phyloP scores from a whole-genome alignment of 1,284 basidiomycete species.

The Bondarzewia mesenterica region DNA sequence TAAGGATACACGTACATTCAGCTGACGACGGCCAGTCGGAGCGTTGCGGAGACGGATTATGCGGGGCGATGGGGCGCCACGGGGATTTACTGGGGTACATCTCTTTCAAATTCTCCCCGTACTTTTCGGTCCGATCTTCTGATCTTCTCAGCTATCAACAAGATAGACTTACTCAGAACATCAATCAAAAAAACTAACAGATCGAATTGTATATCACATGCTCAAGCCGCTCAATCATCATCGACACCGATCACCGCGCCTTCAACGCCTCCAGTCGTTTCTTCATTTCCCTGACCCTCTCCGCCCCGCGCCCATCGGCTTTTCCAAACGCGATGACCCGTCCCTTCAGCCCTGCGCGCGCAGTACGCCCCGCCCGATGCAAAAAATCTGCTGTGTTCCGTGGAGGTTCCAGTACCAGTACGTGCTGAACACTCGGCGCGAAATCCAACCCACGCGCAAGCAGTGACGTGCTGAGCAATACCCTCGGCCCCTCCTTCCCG shows the following conservation, averaged over 20 bases:
- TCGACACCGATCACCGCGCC: background rate
- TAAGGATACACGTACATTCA: no score
- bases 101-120: no score
- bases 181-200: background rate
- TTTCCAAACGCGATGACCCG: slow-evolving; percentile 69
- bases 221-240: background rate
- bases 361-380: slow-evolving; percentile 81
- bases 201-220: background rate
- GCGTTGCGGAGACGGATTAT: no score
- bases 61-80: no score
- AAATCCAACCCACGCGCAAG: slow-evolving; percentile 91
- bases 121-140: no score
- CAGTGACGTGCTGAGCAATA: slow-evolving; percentile 83
- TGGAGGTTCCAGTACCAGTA: slow-evolving; percentile 81
- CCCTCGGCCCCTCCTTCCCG: slow-evolving; percentile 38
- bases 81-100: no score
- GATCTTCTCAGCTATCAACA: no score
- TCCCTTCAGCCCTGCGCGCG: slow-evolving; percentile 57
- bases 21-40: no score
- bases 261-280: slow-evolving; percentile 35
- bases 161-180: no score
- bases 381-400: slow-evolving; percentile 85
- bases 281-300: slow-evolving; percentile 39
- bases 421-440: slow-evolving; percentile 62
- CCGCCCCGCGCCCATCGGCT: slow-evolving; percentile 36